Conservation (phyloP, 345 rosid species). For the Eucalyptus tenuipes region DNA sequence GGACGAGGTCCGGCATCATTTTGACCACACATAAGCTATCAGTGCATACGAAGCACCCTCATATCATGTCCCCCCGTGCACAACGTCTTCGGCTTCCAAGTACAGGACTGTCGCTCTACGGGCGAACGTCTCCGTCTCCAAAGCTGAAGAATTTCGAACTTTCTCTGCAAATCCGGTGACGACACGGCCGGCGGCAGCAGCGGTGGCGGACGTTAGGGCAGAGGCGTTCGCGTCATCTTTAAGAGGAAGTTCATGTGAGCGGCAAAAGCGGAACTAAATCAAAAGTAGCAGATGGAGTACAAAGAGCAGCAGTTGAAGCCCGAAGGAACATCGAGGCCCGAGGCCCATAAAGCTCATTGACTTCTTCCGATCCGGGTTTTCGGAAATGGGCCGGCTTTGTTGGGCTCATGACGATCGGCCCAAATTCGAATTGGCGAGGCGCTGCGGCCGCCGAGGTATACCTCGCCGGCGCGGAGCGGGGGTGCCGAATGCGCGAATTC, state of each 20-base stretch:
- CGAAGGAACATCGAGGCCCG: neutral
- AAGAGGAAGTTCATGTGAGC: neutral
- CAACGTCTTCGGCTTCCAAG: fast-evolving
- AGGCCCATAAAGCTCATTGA: neutral
- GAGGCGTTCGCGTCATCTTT: neutral
- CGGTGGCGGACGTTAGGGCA: neutral
- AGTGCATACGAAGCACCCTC: neutral
- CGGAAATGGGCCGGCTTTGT: neutral
- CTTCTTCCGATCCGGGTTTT: neutral
- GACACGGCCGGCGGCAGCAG: neutral
- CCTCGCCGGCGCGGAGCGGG: neutral
- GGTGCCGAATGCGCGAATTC: neutral
- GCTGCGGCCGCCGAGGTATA: neutral
- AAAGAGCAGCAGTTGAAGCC: neutral
- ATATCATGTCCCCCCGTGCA: neutral
- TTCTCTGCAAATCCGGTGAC: neutral
- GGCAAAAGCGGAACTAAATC: neutral
- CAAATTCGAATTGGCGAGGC: neutral
- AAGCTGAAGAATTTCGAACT: neutral
- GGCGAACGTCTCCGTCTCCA: neutral
- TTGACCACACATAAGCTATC: neutral
- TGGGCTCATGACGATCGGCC: neutral
- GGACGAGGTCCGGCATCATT: neutral
- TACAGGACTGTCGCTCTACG: neutral
- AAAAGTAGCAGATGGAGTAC: neutral